Percentiles rank a stretch among this genome's conserved stretches.
Evolutionary conservation across 495 filamentous ascomycete genomes (phyloP).

Genomic region (Hypomontagnella submonticulosa): DNA sequence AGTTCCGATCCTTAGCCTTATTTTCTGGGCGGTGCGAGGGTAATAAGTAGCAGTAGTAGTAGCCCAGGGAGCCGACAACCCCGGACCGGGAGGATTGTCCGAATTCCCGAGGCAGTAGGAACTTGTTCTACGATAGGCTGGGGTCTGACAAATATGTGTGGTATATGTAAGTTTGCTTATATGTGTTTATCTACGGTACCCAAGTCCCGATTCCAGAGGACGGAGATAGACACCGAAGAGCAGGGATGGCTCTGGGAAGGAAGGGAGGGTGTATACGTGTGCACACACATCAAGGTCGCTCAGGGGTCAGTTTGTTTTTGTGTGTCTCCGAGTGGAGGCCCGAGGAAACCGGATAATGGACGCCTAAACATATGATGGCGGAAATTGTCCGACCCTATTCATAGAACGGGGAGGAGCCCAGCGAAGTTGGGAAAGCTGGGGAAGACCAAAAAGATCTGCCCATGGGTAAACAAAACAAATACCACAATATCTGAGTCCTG

Average conservation of each 20-base stretch:
- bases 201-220: slow-evolving; percentile 3
- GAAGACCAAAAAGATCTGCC: background rate
- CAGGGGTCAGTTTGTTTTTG: slow-evolving; percentile 1
- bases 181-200: background rate
- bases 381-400: slow-evolving; percentile 22
- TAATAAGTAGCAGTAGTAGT: too few species aligned
- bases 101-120: too few species aligned
- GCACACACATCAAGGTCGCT: background rate
- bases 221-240: background rate
- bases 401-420: slow-evolving; percentile 6
- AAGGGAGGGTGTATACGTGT: slow-evolving; percentile 16
- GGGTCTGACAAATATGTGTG: background rate
- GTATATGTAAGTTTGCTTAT: background rate
- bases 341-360: background rate
- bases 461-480: background rate
- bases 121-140: too few species aligned
- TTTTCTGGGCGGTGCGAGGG: too few species aligned
- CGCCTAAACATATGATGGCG: slow-evolving; percentile 3
- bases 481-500: background rate
- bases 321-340: slow-evolving; percentile 13
- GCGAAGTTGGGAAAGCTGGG: background rate
- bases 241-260: background rate
- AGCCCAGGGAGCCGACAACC: too few species aligned
- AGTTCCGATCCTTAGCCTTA: too few species aligned
- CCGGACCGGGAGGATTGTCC: too few species aligned